These are phyloP conservation scores for Pseudoscleropodium purum DNA, from an alignment of 225 moss, liverwort and hornwort species.

Conservation along the genomic window DNA sequence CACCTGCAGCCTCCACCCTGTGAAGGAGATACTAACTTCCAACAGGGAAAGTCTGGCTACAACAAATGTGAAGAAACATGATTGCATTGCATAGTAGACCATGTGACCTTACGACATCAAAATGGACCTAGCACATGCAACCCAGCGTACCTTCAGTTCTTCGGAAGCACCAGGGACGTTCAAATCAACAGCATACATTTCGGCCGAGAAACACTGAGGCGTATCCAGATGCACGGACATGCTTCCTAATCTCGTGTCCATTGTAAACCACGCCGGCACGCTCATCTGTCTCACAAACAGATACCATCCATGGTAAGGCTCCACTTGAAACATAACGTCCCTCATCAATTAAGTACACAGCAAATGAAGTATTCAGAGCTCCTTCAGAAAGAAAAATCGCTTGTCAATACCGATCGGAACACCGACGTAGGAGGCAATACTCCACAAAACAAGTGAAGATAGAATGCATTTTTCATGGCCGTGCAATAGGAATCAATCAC, in stretches of 20 bases:
- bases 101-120: background rate
- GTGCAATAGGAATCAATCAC: background rate
- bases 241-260: conserved; percentile 94
- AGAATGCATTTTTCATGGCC: background rate
- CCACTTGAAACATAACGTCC: background rate
- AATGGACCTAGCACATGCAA: background rate
- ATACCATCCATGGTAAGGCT: background rate
- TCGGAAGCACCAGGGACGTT: conserved; percentile 84
- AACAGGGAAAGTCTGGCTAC: background rate
- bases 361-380: background rate
- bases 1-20: background rate
- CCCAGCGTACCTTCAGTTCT: conserved; percentile 57
- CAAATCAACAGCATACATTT: conserved; percentile 91
- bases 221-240: conserved; percentile 90
- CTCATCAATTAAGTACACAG: background rate
- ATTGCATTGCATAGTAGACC: background rate
- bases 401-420: background rate
- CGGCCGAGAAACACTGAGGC: conserved; percentile 83
- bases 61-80: background rate
- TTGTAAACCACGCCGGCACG: conserved; percentile 91
- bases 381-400: background rate
- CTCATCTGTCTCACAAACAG: conserved; percentile 47
- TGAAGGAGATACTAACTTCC: background rate
- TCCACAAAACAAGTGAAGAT: background rate
- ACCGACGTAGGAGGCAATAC: background rate